A percentile compares a stretch with the other conserved stretches of the same genome.
Evolutionary conservation across 2,329 filamentous ascomycete genomes (phyloP).

Genomic region (Sphaerulina populicola): DNA sequence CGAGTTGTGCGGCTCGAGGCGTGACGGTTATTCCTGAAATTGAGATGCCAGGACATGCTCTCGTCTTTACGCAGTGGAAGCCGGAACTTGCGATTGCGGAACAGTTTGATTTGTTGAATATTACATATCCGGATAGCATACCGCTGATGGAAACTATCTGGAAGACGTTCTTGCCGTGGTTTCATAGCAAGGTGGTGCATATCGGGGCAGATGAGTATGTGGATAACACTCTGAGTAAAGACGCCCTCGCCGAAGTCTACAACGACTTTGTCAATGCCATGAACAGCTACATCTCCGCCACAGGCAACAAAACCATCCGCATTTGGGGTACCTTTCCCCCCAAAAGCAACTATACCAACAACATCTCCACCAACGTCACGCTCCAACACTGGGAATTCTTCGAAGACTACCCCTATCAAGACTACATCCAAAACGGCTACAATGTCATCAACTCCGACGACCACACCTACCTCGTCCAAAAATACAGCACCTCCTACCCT

Average conservation of each 20-base stretch:
- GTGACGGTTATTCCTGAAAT: constrained; percentile 54
- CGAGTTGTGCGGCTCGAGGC: constrained; percentile 46
- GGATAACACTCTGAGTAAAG: constrained; percentile 10
- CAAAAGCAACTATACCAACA: constrained; percentile 27
- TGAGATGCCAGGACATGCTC: constrained; percentile 51
- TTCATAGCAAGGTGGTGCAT: constrained; percentile 48
- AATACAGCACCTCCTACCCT: constrained; percentile 43
- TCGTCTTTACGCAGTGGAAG: constrained; percentile 53
- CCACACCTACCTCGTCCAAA: constrained; percentile 45
- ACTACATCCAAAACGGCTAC: constrained; percentile 42
- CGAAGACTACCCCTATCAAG: constrained; percentile 44
- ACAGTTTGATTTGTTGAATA: constrained; percentile 45
- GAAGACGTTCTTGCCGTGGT: constrained; percentile 49
- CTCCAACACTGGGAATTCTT: constrained; percentile 52
- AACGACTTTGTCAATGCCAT: constrained; percentile 48
- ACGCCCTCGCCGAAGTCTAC: constrained; percentile 41
- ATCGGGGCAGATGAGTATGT: constrained; percentile 51
- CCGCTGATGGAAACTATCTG: constrained; percentile 48
- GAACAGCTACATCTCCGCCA: constrained; percentile 39
- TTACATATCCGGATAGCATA: constrained; percentile 48
- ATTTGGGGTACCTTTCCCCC: constrained; percentile 53
- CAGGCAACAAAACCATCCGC: constrained; percentile 40
- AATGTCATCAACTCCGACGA: constrained; percentile 49
- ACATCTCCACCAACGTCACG: constrained; percentile 41
- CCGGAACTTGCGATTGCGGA: constrained; percentile 47